Percentiles rank a stretch among this genome's conserved stretches.
These are phyloP conservation scores for Vanilla planifolia DNA, from an alignment of 106 monocot species.

Conservation along the genomic window DNA sequence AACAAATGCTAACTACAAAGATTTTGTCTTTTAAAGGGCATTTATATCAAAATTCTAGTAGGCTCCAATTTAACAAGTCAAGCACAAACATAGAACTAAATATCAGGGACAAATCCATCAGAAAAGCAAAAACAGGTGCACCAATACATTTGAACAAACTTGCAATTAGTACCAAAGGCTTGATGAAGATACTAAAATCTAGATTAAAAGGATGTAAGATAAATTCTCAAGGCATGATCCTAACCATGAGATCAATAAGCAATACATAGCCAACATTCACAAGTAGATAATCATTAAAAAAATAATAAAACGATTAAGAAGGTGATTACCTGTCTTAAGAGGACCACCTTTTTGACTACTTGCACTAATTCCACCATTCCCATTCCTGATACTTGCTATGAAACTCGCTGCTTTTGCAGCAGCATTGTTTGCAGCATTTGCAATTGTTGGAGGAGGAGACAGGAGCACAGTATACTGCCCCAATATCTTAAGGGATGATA, in stretches of 20 bases:
- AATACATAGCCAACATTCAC: not conserved
- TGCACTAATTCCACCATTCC: conserved; percentile 21
- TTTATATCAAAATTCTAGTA: not conserved
- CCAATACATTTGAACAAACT: not conserved
- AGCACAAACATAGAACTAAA: not conserved
- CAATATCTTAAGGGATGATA: conserved; percentile 74
- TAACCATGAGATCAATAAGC: no score
- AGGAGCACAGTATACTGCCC: conserved; percentile 64
- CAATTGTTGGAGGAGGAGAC: conserved; percentile 59
- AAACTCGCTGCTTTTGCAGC: conserved; percentile 82
- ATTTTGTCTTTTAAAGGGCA: not conserved
- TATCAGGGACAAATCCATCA: not conserved
- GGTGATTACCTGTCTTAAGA: conserved; percentile 62
- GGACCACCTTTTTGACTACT: conserved; percentile 27
- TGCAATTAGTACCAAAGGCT: not conserved
- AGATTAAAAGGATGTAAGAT: not conserved
- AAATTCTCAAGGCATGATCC: not conserved
- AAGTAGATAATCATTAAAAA: conserved; percentile 6
- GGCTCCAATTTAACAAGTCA: not conserved
- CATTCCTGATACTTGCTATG: conserved; percentile 48
- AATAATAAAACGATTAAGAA: not conserved
- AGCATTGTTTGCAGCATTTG: conserved; percentile 69
- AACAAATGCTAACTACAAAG: not conserved
- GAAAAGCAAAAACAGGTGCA: not conserved
- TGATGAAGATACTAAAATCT: not conserved